Evolutionary conservation across 1,139 yeast species (phyloP).

Genomic region (Nakaseomyces sp.): DNA sequence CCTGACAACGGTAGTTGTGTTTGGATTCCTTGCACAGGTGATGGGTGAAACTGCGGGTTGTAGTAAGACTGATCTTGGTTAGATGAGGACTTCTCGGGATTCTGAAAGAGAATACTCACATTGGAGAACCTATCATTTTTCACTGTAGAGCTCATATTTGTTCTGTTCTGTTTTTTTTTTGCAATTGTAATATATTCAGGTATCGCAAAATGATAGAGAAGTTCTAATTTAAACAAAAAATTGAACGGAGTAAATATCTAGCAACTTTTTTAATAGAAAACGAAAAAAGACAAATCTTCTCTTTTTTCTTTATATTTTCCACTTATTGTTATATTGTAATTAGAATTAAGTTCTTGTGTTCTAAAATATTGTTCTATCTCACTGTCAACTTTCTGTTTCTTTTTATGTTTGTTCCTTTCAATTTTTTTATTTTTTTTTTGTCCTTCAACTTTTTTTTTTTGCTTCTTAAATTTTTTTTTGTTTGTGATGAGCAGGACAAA

Average conservation of each 20-base stretch:
- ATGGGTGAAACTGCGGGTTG: neutral
- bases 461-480: conserved; percentile 8
- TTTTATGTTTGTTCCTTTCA: neutral
- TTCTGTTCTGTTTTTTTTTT: neutral
- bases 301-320: no score
- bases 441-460: neutral
- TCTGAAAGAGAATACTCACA: neutral
- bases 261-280: no score
- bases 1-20: neutral
- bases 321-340: no score
- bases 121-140: conserved; percentile 1
- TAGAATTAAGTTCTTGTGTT: no score
- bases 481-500: conserved; percentile 34
- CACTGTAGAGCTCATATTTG: neutral
- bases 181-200: no score
- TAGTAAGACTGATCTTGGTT: conserved; percentile 2
- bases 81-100: neutral
- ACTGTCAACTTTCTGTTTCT: neutral
- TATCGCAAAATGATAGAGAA: no score
- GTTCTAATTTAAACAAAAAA: no score
- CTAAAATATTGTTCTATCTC: neutral
- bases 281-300: no score
- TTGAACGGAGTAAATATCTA: no score
- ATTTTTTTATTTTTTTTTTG: neutral
- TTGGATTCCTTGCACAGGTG: neutral